Base-by-base conservation (phyloP, 2,329 filamentous ascomycete species). In the Ceratocystis variospora region DNA sequence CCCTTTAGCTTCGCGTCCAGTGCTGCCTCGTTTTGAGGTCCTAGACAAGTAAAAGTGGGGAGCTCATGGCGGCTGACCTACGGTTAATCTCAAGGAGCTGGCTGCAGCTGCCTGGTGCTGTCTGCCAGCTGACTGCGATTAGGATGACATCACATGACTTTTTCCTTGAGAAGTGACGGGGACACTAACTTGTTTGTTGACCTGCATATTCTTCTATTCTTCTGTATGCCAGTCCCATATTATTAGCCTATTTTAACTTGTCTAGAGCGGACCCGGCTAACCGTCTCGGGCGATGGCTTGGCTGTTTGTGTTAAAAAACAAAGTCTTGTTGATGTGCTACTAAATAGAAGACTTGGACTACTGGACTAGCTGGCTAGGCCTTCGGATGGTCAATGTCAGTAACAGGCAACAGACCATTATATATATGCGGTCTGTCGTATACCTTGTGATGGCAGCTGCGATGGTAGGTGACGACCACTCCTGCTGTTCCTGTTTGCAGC, bases 1-100 rank as follows among this genome's bases (percentile, higher is more conserved):
- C 55, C 50, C 28, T 41, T 59, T 31, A 59, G 55, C 55, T 59
- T 63, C 46, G 46, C 62, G 46, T 33, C 41, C 59, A 22, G 41
- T 44, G 59, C 41, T 62, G 59, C 59, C 59, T 62, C 41, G 33
- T 62, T 44, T 25, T 8, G 55, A 41, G 12, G 10, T 41, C 37
- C 37, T 41, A 41, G 55, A 12, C 28, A 55, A 22, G n/a, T 15
- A 62, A 19, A n/a, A 25, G 59, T 41, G 59, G 59, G 37, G 59
- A 45, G 44, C 25, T 46, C 5, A 41, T 12, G 33, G 28, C 46
- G 62, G 62, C 17, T 64, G 25, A 64, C 33, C 63, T 46, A 22
- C 37, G 53, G 53, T 5, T 64, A 53, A 59, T 45, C 22, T 59
- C 3, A 0, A 8, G 10, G 2, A 6, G 37, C 10, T 1, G 3